These are phyloP conservation scores for Aspergillus sojae DNA, from an alignment of 2,329 filamentous ascomycete species.

Conservation along the genomic window DNA sequence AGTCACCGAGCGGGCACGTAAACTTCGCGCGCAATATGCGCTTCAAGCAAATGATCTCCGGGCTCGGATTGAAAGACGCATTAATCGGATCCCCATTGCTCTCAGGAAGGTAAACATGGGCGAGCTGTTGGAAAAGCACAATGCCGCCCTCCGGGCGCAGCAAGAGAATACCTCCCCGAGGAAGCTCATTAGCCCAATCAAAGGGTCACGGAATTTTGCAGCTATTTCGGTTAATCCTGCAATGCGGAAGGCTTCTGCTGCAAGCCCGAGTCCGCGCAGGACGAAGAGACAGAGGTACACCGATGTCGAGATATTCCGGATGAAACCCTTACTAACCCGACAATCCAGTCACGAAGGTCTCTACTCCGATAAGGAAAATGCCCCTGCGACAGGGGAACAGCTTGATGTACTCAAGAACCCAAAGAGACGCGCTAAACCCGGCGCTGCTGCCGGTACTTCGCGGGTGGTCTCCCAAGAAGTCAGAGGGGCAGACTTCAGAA, in stretches of 20 bases:
- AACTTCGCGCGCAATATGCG: constrained; percentile 84
- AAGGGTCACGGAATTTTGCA: constrained; percentile 31
- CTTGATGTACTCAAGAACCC: constrained; percentile 62
- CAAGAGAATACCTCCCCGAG: constrained; percentile 33
- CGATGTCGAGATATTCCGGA: not conserved
- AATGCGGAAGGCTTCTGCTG: constrained; percentile 30
- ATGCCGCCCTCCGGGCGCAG: constrained; percentile 26
- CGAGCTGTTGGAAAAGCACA: constrained; percentile 68
- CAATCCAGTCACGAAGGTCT: constrained; percentile 62
- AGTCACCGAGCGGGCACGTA: constrained; percentile 87
- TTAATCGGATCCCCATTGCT: constrained; percentile 84
- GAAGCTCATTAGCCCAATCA: constrained; percentile 34
- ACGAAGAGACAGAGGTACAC: constrained; percentile 37
- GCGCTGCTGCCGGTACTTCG: constrained; percentile 39
- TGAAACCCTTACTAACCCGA: constrained; percentile 18
- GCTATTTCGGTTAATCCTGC: constrained; percentile 33
- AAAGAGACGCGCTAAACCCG: constrained; percentile 65
- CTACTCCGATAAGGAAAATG: constrained; percentile 77
- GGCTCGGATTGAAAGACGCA: constrained; percentile 84
- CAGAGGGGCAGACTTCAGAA: constrained; percentile 55
- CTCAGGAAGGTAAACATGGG: constrained; percentile 80
- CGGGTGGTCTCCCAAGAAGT: constrained; percentile 47
- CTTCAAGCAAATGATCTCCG: constrained; percentile 83
- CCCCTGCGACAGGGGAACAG: constrained; percentile 35
- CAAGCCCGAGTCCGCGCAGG: constrained; percentile 32